Percentiles rank a stretch among this genome's conserved stretches.
Conservation (phyloP, 2,329 filamentous ascomycete species). For the Thermoascus crustaceus region DNA sequence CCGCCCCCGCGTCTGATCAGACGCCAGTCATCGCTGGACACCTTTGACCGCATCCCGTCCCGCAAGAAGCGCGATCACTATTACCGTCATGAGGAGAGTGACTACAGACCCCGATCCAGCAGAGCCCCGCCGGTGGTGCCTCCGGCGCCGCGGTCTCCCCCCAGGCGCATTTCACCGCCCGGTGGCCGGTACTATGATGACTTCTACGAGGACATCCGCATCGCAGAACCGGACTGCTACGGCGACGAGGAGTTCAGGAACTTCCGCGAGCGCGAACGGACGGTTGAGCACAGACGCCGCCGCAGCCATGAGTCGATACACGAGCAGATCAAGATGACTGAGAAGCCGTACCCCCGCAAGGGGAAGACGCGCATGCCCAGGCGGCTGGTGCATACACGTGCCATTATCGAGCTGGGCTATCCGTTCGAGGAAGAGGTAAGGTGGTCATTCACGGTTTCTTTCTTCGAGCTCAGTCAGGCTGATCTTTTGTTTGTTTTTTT, state of each 20-base stretch:
- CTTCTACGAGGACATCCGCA: constrained; percentile 57
- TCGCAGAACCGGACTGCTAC: constrained; percentile 60
- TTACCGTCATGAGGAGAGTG: constrained; percentile 37
- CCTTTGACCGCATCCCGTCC: constrained; percentile 68
- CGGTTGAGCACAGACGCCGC: constrained; percentile 40
- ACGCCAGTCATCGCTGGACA: constrained; percentile 82
- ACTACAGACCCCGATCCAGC: no score
- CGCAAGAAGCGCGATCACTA: constrained; percentile 42
- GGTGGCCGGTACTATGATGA: constrained; percentile 50
- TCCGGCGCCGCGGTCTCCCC: no score
- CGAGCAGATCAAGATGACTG: constrained; percentile 23
- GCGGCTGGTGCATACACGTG: constrained; percentile 68
- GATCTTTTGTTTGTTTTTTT: not conserved
- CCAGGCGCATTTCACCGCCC: no score
- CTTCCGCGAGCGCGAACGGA: constrained; percentile 56
- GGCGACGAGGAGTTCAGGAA: constrained; percentile 65
- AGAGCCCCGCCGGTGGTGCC: no score
- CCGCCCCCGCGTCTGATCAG: constrained; percentile 62
- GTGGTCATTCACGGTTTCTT: constrained; percentile 3
- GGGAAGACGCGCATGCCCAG: constrained; percentile 85
- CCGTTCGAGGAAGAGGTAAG: constrained; percentile 78
- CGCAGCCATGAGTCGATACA: constrained; percentile 27
- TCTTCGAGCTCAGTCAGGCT: not conserved
- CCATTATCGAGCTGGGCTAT: constrained; percentile 76
- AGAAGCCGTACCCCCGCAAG: constrained; percentile 60